These are phyloP conservation scores for Nemophila menziesii DNA, from an alignment of 257 asterid species.

Conservation along the genomic window DNA sequence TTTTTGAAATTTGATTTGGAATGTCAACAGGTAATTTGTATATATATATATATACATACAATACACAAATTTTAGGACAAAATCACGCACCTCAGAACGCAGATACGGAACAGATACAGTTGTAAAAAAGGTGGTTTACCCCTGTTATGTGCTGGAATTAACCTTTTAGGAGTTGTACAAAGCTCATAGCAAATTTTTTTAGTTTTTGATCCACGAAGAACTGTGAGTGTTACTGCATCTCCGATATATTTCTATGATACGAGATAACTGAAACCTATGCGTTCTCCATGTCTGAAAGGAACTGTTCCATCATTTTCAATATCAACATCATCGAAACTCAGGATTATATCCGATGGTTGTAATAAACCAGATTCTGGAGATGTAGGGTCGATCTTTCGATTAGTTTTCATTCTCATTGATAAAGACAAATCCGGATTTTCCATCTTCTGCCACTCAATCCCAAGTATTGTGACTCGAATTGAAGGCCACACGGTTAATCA, in stretches of 20 bases:
- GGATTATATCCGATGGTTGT: slow-evolving; percentile 16
- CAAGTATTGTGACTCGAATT: slow-evolving; percentile 40
- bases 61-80: too few species aligned
- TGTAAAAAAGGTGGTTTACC: slow-evolving; percentile 15
- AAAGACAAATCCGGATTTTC: slow-evolving; percentile 18
- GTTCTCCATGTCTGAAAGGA: slow-evolving; percentile 22
- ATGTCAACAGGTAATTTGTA: too few species aligned
- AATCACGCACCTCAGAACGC: slow-evolving; percentile 21
- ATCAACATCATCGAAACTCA: slow-evolving; percentile 22
- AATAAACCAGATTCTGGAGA: slow-evolving; percentile 17
- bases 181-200: slow-evolving; percentile 10
- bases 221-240: slow-evolving; percentile 15
- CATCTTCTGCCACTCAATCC: slow-evolving; percentile 16
- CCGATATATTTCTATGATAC: slow-evolving; percentile 21
- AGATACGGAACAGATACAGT: slow-evolving; percentile 19
- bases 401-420: slow-evolving; percentile 16
- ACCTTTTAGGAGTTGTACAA: slow-evolving; percentile 10
- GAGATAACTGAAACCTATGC: slow-evolving; percentile 23
- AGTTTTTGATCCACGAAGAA: slow-evolving; percentile 18
- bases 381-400: slow-evolving; percentile 21
- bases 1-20: too few species aligned
- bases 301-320: slow-evolving; percentile 27
- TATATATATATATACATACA: too few species aligned
- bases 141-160: slow-evolving; percentile 16
- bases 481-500: too few species aligned